Evolutionary conservation across 257 asterid species (phyloP).

Genomic region (Solanum dulcamara): DNA sequence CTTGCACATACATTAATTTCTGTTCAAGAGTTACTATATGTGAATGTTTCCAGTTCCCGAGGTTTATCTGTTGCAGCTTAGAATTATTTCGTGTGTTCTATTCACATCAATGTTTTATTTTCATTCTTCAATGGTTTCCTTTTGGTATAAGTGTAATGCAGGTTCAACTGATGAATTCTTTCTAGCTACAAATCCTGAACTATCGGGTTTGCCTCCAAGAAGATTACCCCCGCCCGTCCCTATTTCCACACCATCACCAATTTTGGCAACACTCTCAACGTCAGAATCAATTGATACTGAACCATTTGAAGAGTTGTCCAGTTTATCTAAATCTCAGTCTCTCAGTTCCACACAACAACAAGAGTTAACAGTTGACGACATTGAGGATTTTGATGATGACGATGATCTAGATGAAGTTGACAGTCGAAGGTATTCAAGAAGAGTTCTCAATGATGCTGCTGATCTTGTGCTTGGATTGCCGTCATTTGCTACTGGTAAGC

Average conservation of each 20-base stretch:
- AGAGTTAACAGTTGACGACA: conserved; percentile 87
- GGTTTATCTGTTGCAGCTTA: background rate
- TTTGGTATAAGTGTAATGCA: conserved; percentile 58
- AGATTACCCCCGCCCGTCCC: conserved; percentile 71
- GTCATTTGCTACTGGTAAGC: conserved; percentile 72
- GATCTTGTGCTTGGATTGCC: conserved; percentile 78
- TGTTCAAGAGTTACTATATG: background rate
- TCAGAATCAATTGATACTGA: conserved; percentile 54
- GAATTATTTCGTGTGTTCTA: background rate
- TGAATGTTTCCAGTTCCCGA: background rate
- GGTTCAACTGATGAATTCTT: conserved; percentile 77
- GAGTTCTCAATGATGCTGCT: conserved; percentile 88
- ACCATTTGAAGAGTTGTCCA: conserved; percentile 45
- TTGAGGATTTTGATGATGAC: conserved; percentile 75
- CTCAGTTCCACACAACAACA: conserved; percentile 43
- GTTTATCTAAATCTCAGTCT: conserved; percentile 55
- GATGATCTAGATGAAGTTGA: conserved; percentile 57
- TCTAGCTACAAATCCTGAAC: conserved; percentile 62
- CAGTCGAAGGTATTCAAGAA: conserved; percentile 75
- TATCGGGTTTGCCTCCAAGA: conserved; percentile 90
- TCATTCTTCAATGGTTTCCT: conserved; percentile 1
- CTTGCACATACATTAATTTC: background rate
- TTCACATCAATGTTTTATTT: background rate
- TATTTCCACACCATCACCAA: conserved; percentile 31
- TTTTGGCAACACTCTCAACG: conserved; percentile 43